These are phyloP conservation scores for Ophiostoma perfectum DNA, from an alignment of 2,329 filamentous ascomycete species.

Conservation along the genomic window DNA sequence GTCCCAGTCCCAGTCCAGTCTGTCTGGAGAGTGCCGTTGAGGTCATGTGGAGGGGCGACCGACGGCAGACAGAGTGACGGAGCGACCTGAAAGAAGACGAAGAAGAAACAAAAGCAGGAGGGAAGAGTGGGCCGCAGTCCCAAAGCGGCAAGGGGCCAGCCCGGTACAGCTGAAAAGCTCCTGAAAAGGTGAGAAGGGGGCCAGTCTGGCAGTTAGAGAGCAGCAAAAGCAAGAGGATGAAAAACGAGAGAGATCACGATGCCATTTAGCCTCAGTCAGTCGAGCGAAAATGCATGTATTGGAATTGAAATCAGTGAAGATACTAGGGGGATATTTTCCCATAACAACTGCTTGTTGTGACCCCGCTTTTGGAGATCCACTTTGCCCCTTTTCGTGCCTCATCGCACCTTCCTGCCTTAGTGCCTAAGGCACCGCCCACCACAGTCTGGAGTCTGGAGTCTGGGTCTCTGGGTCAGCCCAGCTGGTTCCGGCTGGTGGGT, in stretches of 20 bases:
- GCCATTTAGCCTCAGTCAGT: no score
- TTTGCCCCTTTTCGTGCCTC: no score
- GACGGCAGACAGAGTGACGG: neutral
- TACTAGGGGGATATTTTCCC: no score
- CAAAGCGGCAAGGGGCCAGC: neutral
- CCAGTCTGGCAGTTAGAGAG: neutral
- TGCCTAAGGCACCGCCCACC: no score
- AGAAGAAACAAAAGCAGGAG: neutral
- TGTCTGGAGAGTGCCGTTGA: neutral
- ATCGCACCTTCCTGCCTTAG: no score
- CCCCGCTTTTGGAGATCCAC: no score
- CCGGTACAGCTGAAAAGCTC: constrained; percentile 7
- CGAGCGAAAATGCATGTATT: no score
- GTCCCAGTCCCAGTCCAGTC: neutral
- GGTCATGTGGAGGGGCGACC: neutral
- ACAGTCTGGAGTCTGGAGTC: neutral
- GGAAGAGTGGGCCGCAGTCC: neutral
- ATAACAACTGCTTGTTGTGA: no score
- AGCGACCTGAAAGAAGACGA: neutral
- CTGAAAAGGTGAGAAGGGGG: neutral
- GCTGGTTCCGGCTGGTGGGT: no score
- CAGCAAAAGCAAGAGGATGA: no score
- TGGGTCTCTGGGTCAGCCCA: neutral
- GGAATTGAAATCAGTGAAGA: no score
- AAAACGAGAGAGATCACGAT: no score